Percentiles rank a stretch among this genome's conserved stretches.
Evolutionary conservation across 192 early-diverging fungal species (phyloP).

Genomic region (Geranomyces variabilis): DNA sequence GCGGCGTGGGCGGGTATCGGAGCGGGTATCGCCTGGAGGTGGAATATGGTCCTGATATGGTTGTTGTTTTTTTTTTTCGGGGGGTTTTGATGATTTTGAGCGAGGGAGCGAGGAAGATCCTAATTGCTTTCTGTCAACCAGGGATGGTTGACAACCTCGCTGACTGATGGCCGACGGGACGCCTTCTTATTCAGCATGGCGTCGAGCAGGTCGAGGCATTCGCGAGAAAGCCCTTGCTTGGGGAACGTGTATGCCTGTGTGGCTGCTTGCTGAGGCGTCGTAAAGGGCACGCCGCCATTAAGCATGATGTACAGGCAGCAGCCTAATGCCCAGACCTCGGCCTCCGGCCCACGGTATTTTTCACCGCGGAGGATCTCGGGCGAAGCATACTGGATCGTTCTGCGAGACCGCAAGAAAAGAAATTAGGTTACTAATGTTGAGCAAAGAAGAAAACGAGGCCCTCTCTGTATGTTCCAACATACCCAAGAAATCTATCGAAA

Average conservation of each 20-base stretch:
- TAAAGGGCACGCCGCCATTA: constrained; percentile 55
- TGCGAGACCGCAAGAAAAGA: background rate
- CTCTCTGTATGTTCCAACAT: constrained; percentile 1
- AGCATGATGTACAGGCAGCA: constrained; percentile 63
- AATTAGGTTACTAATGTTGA: background rate
- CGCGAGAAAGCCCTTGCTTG: constrained; percentile 47
- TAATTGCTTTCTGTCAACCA: constrained; percentile 31
- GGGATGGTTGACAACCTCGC: constrained; percentile 54
- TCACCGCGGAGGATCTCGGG: constrained; percentile 60
- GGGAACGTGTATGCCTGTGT: constrained; percentile 36
- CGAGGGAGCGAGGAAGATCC: constrained; percentile 7
- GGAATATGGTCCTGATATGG: no score
- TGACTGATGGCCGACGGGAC: constrained; percentile 60
- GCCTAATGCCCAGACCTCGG: constrained; percentile 64
- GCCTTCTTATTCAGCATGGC: constrained; percentile 70
- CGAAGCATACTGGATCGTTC: constrained; percentile 56
- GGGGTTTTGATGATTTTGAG: no score
- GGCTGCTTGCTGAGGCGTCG: constrained; percentile 28
- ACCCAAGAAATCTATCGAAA: constrained; percentile 50
- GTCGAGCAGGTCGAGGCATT: constrained; percentile 62
- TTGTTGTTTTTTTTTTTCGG: no score
- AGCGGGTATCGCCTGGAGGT: no score
- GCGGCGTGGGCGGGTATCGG: no score
- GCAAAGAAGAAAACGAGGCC: no score
- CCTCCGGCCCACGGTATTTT: constrained; percentile 52